A percentile compares a stretch with the other conserved stretches of the same genome.
Evolutionary conservation across 257 asterid genomes (phyloP).

Genomic region (Scutellaria baicalensis): DNA sequence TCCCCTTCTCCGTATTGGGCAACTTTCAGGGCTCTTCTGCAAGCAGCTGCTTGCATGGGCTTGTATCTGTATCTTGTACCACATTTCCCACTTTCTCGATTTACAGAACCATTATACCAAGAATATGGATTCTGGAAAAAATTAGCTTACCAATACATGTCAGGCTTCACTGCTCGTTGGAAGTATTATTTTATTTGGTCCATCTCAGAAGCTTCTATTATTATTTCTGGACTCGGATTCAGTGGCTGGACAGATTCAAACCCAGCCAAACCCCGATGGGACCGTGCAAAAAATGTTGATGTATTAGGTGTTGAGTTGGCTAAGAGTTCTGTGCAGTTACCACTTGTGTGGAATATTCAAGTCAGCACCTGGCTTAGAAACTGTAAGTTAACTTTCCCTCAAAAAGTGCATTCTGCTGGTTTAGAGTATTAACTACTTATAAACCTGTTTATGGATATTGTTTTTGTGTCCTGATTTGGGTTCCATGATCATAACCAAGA

Average conservation of each 20-base stretch:
- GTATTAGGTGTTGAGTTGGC: slow-evolving; percentile 89
- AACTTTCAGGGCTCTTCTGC: slow-evolving; percentile 80
- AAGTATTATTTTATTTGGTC: slow-evolving; percentile 98
- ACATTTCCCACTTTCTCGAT: slow-evolving; percentile 73
- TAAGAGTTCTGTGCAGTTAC: slow-evolving; percentile 81
- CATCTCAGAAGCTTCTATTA: slow-evolving; percentile 83
- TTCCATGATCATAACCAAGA: background rate
- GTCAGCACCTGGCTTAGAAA: slow-evolving; percentile 99
- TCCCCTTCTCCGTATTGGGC: slow-evolving; percentile 86
- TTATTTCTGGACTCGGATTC: slow-evolving; percentile 93
- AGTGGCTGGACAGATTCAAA: slow-evolving; percentile 91
- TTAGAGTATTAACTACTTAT: background rate
- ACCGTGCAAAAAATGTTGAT: slow-evolving; percentile 93
- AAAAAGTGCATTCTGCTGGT: slow-evolving; percentile 5
- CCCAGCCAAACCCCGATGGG: slow-evolving; percentile 76
- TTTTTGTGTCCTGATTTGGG: background rate
- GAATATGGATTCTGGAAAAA: slow-evolving; percentile 87
- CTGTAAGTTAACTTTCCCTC: slow-evolving; percentile 55
- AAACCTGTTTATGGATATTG: background rate
- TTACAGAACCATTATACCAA: slow-evolving; percentile 67
- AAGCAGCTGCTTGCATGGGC: slow-evolving; percentile 88
- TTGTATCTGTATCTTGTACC: slow-evolving; percentile 84
- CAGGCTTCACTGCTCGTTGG: slow-evolving; percentile 95
- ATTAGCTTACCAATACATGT: slow-evolving; percentile 78
- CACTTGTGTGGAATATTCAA: slow-evolving; percentile 97